Base-by-base conservation (phyloP, 2,329 filamentous ascomycete genomes). In the Orbilia blumenaviensis region DNA sequence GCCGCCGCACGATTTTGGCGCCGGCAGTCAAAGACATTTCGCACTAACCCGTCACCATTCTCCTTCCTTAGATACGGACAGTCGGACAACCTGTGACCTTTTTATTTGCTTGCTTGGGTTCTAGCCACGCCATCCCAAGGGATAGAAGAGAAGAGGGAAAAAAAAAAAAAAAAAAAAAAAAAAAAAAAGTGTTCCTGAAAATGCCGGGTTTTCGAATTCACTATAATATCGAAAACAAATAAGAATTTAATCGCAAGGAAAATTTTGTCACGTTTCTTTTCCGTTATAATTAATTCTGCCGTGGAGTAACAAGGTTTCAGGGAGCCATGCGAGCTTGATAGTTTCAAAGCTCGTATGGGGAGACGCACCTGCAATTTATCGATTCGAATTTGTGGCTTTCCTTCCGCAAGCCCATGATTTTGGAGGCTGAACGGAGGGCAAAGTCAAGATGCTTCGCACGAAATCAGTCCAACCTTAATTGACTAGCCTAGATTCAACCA, bases 341-440 rank as follows among this genome's bases (percentile, higher is more conserved):
- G 71, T 75, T 75, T 75, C 63, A 75, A 48, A 75, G 71, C 29
- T 58, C 64, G 71, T 75, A 68, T 75, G 71, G 63, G 71, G 54
- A 68, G 54, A 67, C 36, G 44, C 41, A 68, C 71, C 71, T 75
- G 71, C 56, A 75, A 75, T 75, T 75, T 75, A 75, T 75, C 63
- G 63, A 67, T 58, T 75, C 63, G 71, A 75, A 74, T 56, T n/a
- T 75, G 71, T 75, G 71, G 71, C 71, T 75, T 75, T 75, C 71
- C 62, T 63, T 67, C 64, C 63, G 56, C 54, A 58, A 63, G 56
- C 56, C 42, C 71, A 41, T 58, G 56, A 60, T 62, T 46, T 67
- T 63, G 63, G 71, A 75, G 71, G 71, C 71, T 75, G 71, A 75
- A 75, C 66, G 71, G 71, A 63, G 44, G 54, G 41, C 56, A 71